A percentile compares a stretch with the other conserved stretches of the same genome.
Evolutionary conservation across 1,284 basidiomycete species (phyloP).

Genomic region (Athelia psychrophila): DNA sequence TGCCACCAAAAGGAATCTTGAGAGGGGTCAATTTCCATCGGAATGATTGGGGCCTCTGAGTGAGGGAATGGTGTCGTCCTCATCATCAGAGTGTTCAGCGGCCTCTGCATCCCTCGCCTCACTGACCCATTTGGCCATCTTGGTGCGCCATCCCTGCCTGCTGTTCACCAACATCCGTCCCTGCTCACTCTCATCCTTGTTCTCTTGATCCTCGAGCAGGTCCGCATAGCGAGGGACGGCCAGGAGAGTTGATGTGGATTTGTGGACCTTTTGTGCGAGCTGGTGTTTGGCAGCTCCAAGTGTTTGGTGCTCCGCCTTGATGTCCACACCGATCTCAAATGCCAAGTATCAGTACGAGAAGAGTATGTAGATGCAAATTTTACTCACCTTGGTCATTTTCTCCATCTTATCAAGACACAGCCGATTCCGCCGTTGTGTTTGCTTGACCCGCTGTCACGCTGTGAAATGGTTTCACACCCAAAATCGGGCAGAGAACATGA

Average conservation of each 20-base stretch:
- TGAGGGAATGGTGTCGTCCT: not conserved
- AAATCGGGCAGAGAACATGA: no score
- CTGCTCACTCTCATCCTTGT: conserved; percentile 5
- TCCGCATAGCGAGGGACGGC: conserved; percentile 4
- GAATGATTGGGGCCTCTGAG: no score
- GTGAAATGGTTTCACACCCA: no score
- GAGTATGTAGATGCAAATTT: no score
- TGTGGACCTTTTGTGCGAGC: not conserved
- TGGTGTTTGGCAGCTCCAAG: not conserved
- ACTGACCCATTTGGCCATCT: conserved; percentile 1
- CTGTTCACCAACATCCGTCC: not conserved
- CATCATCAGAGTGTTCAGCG: conserved; percentile 1
- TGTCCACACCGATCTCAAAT: not conserved
- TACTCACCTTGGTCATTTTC: conserved; percentile 1
- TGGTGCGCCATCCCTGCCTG: conserved; percentile 2
- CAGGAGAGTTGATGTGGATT: conserved; percentile 2
- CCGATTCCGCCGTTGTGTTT: not conserved
- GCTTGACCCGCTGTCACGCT: no score
- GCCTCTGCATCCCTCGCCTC: no score
- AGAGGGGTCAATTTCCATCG: no score
- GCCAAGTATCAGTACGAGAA: no score
- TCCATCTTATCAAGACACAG: conserved; percentile 2
- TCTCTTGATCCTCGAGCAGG: conserved; percentile 3
- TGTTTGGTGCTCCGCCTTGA: not conserved
- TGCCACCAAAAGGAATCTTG: no score